Percentiles rank a stretch among this genome's conserved stretches.
Conservation (phyloP, 345 rosid genomes). For the Geranium rotundifolium region DNA sequence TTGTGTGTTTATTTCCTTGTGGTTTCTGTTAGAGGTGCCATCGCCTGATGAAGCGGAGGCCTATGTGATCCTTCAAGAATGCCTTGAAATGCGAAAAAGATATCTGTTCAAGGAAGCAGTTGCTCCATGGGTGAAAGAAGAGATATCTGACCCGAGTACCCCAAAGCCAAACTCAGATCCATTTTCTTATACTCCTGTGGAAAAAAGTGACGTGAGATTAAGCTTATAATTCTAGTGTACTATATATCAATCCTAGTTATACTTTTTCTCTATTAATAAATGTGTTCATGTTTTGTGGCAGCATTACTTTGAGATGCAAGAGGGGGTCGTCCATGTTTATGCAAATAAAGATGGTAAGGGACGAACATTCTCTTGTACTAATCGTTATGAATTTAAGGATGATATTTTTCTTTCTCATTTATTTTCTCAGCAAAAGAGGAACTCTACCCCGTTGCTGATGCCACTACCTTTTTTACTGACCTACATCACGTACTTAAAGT, state of each 20-base stretch:
- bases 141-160: constrained; percentile 89
- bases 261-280: background rate
- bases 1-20: background rate
- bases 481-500: constrained; percentile 75
- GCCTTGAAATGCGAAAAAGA: constrained; percentile 80
- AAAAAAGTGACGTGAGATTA: constrained; percentile 66
- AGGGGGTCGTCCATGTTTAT: constrained; percentile 93
- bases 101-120: constrained; percentile 72
- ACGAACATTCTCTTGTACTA: constrained; percentile 5
- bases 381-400: constrained; percentile 1
- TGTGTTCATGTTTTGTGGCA: constrained; percentile 21
- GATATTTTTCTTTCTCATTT: constrained; percentile 3
- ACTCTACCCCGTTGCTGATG: constrained; percentile 83
- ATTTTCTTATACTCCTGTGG: constrained; percentile 60
- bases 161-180: constrained; percentile 93
- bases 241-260: background rate
- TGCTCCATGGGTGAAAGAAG: constrained; percentile 97
- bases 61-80: constrained; percentile 71
- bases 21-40: constrained; percentile 50
- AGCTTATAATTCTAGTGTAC: background rate
- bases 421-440: constrained; percentile 58
- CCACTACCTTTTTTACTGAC: constrained; percentile 87
- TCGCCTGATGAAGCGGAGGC: constrained; percentile 78
- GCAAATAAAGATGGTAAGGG: constrained; percentile 62
- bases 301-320: constrained; percentile 92